Evolutionary conservation across 257 asterid species (phyloP).

Genomic region (Lycium barbarum): DNA sequence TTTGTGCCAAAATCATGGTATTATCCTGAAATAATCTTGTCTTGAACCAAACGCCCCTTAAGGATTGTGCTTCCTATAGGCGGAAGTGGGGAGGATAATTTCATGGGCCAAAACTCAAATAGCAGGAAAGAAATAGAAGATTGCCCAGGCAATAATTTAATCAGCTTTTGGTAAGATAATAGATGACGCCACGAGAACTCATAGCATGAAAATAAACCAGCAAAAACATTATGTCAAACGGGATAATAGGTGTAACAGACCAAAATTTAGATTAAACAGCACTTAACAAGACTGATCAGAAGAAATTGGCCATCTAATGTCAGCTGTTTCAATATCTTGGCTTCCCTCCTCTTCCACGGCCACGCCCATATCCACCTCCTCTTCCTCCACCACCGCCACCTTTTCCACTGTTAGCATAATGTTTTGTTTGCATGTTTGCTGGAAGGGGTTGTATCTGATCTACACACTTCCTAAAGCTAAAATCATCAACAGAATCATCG

Average conservation of each 20-base stretch:
- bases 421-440: slow-evolving; percentile 74
- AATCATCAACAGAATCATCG: slow-evolving; percentile 80
- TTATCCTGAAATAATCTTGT: not conserved
- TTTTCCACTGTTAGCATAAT: slow-evolving; percentile 63
- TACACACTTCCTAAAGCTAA: slow-evolving; percentile 96
- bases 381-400: slow-evolving; percentile 58
- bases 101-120: not conserved
- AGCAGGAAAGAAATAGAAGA: not conserved
- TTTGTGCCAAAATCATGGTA: not conserved
- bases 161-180: not conserved
- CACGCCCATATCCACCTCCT: slow-evolving; percentile 55
- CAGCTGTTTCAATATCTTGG: slow-evolving; percentile 37
- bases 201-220: not conserved
- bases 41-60: not conserved
- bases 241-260: not conserved
- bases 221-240: not conserved
- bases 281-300: not conserved
- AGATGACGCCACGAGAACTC: not conserved
- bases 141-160: not conserved
- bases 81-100: not conserved
- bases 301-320: not conserved
- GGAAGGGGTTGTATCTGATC: slow-evolving; percentile 83
- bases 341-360: slow-evolving; percentile 69
- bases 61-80: not conserved
- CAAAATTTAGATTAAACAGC: not conserved